These are phyloP conservation scores for Microdochium nivale DNA, from an alignment of 2,329 filamentous ascomycete species.

Conservation along the genomic window DNA sequence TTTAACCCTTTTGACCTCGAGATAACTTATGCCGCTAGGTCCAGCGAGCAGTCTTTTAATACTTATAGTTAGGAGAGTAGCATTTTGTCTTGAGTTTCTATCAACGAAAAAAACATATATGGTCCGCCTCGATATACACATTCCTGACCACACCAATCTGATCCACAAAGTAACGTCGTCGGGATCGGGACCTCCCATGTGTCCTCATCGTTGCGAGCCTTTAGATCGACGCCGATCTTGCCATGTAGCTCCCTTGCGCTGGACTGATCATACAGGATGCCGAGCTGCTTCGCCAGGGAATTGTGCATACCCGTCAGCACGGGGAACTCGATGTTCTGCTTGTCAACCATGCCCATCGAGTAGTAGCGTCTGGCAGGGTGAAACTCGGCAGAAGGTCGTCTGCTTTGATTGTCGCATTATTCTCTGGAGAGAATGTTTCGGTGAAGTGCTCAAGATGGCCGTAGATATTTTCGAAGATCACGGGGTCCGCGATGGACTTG, in stretches of 20 bases:
- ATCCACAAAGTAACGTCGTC: slow-evolving; percentile 27
- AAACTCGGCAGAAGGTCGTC: slow-evolving; percentile 25
- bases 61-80: too few species aligned
- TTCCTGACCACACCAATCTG: slow-evolving; percentile 14
- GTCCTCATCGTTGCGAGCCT: slow-evolving; percentile 25
- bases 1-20: too few species aligned
- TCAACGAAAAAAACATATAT: too few species aligned
- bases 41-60: too few species aligned
- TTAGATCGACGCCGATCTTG: slow-evolving; percentile 19
- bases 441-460: slow-evolving; percentile 7
- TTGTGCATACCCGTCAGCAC: slow-evolving; percentile 26
- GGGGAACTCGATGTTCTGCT: slow-evolving; percentile 28
- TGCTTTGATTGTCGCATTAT: slow-evolving; percentile 16
- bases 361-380: slow-evolving; percentile 21
- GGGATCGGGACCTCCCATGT: slow-evolving; percentile 27
- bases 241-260: slow-evolving; percentile 11
- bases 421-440: slow-evolving; percentile 13
- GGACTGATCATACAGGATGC: slow-evolving; percentile 20
- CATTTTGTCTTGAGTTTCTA: too few species aligned
- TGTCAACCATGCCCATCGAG: slow-evolving; percentile 26
- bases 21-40: too few species aligned
- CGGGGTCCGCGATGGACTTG: slow-evolving; percentile 2
- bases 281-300: slow-evolving; percentile 23
- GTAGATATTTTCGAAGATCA: slow-evolving; percentile 2
- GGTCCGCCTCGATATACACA: slow-evolving; percentile 25